Conservation (phyloP, 305 asterid genomes). For the Nicotiana rustica region DNA sequence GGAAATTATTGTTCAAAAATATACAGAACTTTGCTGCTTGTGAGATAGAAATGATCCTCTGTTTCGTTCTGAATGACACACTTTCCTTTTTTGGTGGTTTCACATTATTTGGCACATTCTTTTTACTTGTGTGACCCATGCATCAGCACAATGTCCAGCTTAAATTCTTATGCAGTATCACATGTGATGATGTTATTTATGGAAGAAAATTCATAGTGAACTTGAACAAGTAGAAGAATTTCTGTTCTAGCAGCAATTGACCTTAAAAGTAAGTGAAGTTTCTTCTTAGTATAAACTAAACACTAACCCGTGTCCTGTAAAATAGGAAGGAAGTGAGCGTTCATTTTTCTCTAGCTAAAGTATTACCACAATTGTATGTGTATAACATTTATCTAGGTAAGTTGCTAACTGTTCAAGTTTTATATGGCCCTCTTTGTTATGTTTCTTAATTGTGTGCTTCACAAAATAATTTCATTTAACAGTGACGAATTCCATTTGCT, state of each 20-base stretch:
- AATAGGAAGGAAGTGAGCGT: neutral
- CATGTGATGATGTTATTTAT: constrained; percentile 27
- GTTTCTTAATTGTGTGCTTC: neutral
- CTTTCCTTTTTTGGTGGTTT: neutral
- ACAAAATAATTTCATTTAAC: constrained; percentile 5
- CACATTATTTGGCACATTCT: constrained; percentile 1
- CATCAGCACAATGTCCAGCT: constrained; percentile 29
- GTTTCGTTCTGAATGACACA: neutral
- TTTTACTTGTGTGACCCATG: constrained; percentile 23
- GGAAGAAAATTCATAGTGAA: constrained; percentile 25
- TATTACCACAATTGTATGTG: neutral
- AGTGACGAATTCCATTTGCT: neutral
- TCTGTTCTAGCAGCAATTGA: neutral
- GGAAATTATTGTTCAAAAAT: constrained; percentile 21
- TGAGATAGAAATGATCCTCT: constrained; percentile 3
- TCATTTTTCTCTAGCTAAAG: constrained; percentile 24
- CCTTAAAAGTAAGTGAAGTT: neutral
- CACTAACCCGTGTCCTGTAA: constrained; percentile 2
- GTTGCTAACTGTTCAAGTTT: neutral
- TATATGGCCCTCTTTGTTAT: constrained; percentile 25
- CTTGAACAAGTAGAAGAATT: neutral
- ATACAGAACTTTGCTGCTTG: constrained; percentile 7
- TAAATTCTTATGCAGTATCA: constrained; percentile 23
- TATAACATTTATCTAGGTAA: neutral
- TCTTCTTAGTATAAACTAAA: constrained; percentile 5